These are phyloP conservation scores for Elongisporangium anandrum DNA, from an alignment of 352 stramenopile genomes.

Conservation along the genomic window DNA sequence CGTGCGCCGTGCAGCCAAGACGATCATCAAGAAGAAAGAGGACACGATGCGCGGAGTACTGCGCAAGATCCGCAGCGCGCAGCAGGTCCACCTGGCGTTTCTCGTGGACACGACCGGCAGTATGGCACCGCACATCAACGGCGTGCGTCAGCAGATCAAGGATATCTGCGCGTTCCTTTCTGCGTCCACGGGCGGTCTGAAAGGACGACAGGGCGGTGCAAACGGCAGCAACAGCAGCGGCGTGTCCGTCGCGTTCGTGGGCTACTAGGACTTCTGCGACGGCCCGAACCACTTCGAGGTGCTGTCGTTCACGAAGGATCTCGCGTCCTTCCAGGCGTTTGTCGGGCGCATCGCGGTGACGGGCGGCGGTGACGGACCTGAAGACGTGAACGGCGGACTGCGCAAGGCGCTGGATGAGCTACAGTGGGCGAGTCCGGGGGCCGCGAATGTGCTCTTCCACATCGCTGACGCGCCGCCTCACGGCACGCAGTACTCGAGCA, in stretches of 20 bases:
- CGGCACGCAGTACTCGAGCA: slow-evolving; percentile 23
- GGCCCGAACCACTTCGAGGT: slow-evolving; percentile 26
- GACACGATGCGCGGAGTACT: neutral
- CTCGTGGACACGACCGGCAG: slow-evolving; percentile 15
- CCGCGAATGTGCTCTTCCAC: slow-evolving; percentile 31
- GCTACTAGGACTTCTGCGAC: slow-evolving; percentile 29
- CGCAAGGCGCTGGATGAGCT: slow-evolving; percentile 15
- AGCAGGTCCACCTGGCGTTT: slow-evolving; percentile 9
- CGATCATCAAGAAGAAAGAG: neutral
- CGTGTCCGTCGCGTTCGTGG: slow-evolving; percentile 32
- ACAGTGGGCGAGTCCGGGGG: slow-evolving; percentile 11
- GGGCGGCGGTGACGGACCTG: slow-evolving; percentile 19
- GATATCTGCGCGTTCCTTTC: neutral
- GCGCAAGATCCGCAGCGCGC: neutral
- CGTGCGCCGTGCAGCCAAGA: neutral
- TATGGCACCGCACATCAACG: slow-evolving; percentile 16
- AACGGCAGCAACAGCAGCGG: slow-evolving; percentile 15
- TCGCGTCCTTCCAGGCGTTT: slow-evolving; percentile 26
- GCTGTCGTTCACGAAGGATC: slow-evolving; percentile 23
- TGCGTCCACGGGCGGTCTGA: neutral
- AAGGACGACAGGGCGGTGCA: neutral
- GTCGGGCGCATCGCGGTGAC: slow-evolving; percentile 11
- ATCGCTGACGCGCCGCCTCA: slow-evolving; percentile 42
- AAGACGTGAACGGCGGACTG: slow-evolving; percentile 37
- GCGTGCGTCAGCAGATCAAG: slow-evolving; percentile 26